Conservation (phyloP, 352 stramenopile species). For the Phytophthora citricola region DNA sequence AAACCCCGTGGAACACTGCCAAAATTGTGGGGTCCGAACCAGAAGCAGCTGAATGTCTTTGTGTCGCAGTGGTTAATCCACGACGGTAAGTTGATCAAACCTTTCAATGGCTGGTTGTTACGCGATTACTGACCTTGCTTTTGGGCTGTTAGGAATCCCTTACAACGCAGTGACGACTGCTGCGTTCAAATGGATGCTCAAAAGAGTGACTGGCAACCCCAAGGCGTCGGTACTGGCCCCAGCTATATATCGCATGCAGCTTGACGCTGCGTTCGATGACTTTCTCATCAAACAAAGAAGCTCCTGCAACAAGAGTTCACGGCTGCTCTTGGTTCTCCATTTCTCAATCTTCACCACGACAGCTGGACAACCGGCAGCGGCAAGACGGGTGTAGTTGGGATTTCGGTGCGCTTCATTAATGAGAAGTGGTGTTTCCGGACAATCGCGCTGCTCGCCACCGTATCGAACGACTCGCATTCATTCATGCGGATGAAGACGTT, state of each 20-base stretch:
- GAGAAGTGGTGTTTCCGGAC: background rate
- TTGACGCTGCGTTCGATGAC: background rate
- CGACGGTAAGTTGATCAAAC: no score
- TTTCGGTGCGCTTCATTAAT: conserved; percentile 11
- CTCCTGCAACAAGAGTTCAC: conserved; percentile 1
- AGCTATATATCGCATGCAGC: background rate
- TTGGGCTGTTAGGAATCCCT: background rate
- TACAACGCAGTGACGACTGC: conserved; percentile 6
- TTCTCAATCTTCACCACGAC: conserved; percentile 13
- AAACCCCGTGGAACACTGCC: background rate
- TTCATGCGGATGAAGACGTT: background rate
- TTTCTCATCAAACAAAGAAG: background rate
- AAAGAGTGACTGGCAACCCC: background rate
- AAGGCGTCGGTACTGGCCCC: background rate
- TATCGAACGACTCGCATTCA: background rate
- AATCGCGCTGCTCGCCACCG: conserved; percentile 1
- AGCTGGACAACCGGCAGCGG: background rate
- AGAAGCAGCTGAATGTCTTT: background rate
- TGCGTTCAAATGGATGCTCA: conserved; percentile 4
- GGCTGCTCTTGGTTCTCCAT: background rate
- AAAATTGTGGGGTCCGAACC: background rate
- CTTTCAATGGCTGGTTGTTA: no score
- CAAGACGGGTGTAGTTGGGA: conserved; percentile 1
- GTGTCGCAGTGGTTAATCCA: conserved; percentile 10
- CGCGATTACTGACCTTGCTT: no score